phyloP scores from a whole-genome alignment of 1,284 basidiomycete species.

The Trichosporon sp. region DNA sequence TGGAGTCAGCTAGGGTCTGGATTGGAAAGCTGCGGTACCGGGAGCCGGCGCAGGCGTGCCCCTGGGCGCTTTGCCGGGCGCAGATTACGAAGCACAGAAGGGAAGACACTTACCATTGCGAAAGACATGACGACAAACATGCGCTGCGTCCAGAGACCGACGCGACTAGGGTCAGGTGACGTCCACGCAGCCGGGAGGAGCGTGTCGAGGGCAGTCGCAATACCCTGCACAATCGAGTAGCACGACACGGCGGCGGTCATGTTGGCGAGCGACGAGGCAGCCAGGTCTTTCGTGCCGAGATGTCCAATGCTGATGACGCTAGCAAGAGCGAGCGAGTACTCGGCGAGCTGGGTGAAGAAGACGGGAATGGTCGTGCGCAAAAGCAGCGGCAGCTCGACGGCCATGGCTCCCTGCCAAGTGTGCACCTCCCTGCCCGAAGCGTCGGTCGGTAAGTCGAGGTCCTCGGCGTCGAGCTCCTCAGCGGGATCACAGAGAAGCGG shows the following conservation, averaged over 20 bases:
- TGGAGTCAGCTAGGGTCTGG: constrained; percentile 27
- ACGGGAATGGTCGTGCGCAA: constrained; percentile 48
- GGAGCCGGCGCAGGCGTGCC: too few relatives aligned
- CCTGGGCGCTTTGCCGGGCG: constrained; percentile 52
- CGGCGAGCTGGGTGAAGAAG: constrained; percentile 55
- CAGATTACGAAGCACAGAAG: constrained; percentile 2
- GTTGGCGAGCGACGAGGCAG: constrained; percentile 66
- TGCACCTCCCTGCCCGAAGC: constrained; percentile 30
- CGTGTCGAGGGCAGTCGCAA: constrained; percentile 82
- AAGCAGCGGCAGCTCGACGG: constrained; percentile 50
- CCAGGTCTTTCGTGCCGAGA: constrained; percentile 69
- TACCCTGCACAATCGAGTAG: constrained; percentile 78
- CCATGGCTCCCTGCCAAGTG: constrained; percentile 22
- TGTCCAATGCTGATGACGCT: constrained; percentile 78
- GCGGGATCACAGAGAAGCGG: constrained; percentile 46
- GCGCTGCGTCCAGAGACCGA: constrained; percentile 87
- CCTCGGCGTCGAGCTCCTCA: constrained; percentile 51
- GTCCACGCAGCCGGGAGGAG: constrained; percentile 91
- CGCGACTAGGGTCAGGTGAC: constrained; percentile 74
- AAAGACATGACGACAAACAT: constrained; percentile 72
- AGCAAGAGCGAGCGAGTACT: constrained; percentile 56
- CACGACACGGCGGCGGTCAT: constrained; percentile 58
- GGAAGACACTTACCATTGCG: constrained; percentile 45
- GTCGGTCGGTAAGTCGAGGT: constrained; percentile 51
- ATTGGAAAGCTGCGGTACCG: too few relatives aligned